phyloP scores from a whole-genome alignment of 495 filamentous ascomycete genomes.

The Penicillium chermesinum region DNA sequence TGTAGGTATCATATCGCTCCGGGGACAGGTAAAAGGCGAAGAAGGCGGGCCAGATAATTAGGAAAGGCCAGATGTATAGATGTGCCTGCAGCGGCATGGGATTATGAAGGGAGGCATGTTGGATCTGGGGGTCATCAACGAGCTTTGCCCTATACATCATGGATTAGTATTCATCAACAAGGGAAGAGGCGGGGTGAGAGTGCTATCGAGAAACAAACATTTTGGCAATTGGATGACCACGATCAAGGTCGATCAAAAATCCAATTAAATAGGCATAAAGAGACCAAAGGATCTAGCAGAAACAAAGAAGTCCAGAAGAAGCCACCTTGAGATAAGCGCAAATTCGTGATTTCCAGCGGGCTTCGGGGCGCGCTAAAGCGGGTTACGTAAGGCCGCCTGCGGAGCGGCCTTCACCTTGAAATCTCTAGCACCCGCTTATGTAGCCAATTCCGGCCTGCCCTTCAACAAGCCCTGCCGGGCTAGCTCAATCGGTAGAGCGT shows the following conservation, averaged over 20 bases:
- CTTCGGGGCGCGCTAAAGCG: slow-evolving; percentile 29
- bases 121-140: slow-evolving; percentile 86
- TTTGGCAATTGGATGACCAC: slow-evolving; percentile 28
- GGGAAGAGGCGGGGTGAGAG: slow-evolving; percentile 12
- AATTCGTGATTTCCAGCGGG: slow-evolving; percentile 26
- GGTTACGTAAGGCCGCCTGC: slow-evolving; percentile 9
- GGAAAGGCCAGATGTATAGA: slow-evolving; percentile 87
- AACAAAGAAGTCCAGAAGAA: slow-evolving; percentile 27
- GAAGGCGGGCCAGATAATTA: slow-evolving; percentile 85
- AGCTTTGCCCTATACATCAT: slow-evolving; percentile 59
- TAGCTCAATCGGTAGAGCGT: slow-evolving; percentile 60
- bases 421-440: neutral
- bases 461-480: slow-evolving; percentile 31
- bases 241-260: slow-evolving; percentile 26
- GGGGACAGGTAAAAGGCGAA: slow-evolving; percentile 76
- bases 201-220: neutral
- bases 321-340: slow-evolving; percentile 36
- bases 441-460: neutral
- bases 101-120: slow-evolving; percentile 78
- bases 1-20: slow-evolving; percentile 82
- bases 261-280: slow-evolving; percentile 30
- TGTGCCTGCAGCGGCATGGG: slow-evolving; percentile 78
- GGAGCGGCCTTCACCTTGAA: neutral
- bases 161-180: slow-evolving; percentile 15
- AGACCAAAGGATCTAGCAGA: slow-evolving; percentile 4